phyloP scores from a whole-genome alignment of 192 early-diverging fungal species.

The Podila epicladia region DNA sequence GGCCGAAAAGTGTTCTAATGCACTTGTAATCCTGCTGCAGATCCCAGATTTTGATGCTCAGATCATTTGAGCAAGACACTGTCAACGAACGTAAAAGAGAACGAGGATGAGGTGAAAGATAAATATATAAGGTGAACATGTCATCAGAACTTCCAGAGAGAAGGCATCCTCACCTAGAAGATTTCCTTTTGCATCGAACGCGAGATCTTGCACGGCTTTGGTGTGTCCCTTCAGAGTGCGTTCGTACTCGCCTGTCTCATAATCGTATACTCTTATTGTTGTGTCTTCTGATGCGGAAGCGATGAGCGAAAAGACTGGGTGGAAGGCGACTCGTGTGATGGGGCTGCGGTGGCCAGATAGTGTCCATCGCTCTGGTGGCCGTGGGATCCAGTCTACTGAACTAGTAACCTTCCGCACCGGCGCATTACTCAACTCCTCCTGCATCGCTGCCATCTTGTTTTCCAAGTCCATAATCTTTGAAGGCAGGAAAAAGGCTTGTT shows the following conservation, averaged over 20 bases:
- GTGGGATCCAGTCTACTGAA: constrained; percentile 83
- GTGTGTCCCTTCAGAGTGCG: constrained; percentile 95
- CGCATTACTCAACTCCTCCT: constrained; percentile 74
- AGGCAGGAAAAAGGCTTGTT: not conserved
- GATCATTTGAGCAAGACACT: constrained; percentile 92
- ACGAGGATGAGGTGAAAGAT: not conserved
- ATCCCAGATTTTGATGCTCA: constrained; percentile 95
- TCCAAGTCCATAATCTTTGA: constrained; percentile 92
- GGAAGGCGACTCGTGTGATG: constrained; percentile 85
- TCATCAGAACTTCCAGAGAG: not conserved
- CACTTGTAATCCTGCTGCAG: constrained; percentile 82
- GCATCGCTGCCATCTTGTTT: constrained; percentile 77
- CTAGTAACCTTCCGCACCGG: constrained; percentile 62
- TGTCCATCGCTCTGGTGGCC: constrained; percentile 77
- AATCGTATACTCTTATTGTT: constrained; percentile 94
- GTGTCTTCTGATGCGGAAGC: constrained; percentile 93
- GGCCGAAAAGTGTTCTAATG: constrained; percentile 86
- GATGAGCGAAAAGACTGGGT: constrained; percentile 85
- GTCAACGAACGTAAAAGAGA: constrained; percentile 4
- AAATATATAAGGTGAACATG: not conserved
- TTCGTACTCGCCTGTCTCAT: constrained; percentile 93
- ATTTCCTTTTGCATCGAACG: constrained; percentile 85
- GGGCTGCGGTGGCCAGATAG: constrained; percentile 85
- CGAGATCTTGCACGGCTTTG: constrained; percentile 91
- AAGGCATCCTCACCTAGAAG: constrained; percentile 69